Evolutionary conservation across 345 rosid species (phyloP).

Genomic region (Gynandropsis gynandra): DNA sequence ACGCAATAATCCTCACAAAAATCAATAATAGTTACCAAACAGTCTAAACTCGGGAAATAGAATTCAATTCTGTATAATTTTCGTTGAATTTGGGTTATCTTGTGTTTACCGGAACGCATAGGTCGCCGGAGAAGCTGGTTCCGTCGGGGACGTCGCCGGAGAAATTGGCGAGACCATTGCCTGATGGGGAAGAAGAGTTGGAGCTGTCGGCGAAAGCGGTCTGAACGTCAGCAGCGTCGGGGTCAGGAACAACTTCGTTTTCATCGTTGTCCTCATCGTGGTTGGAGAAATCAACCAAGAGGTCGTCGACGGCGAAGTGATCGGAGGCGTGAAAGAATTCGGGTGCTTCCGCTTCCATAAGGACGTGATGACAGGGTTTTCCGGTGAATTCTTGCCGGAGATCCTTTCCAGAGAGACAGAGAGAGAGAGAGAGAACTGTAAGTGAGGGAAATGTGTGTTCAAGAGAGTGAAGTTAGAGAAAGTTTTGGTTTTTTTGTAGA

Average conservation of each 20-base stretch:
- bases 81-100: too few species aligned
- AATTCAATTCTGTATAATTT: neutral
- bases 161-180: too few species aligned
- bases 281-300: conserved; percentile 63
- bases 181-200: conserved; percentile 25
- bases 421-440: conserved; percentile 14
- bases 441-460: conserved; percentile 18
- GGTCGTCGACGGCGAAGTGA: conserved; percentile 86
- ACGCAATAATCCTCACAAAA: too few species aligned
- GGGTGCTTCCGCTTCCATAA: conserved; percentile 21
- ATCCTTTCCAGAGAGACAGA: neutral
- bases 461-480: conserved; percentile 31
- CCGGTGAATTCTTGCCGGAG: too few species aligned
- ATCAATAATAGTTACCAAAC: too few species aligned
- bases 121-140: conserved; percentile 42
- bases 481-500: conserved; percentile 31
- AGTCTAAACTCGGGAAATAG: too few species aligned
- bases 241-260: conserved; percentile 31
- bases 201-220: conserved; percentile 17
- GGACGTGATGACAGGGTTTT: neutral
- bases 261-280: conserved; percentile 41
- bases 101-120: conserved; percentile 81
- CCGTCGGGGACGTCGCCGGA: conserved; percentile 31
- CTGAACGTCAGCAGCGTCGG: conserved; percentile 32
- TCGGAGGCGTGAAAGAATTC: conserved; percentile 27